phyloP scores from a whole-genome alignment of 2,329 filamentous ascomycete genomes.

The Cladobotryum mycophilum region DNA sequence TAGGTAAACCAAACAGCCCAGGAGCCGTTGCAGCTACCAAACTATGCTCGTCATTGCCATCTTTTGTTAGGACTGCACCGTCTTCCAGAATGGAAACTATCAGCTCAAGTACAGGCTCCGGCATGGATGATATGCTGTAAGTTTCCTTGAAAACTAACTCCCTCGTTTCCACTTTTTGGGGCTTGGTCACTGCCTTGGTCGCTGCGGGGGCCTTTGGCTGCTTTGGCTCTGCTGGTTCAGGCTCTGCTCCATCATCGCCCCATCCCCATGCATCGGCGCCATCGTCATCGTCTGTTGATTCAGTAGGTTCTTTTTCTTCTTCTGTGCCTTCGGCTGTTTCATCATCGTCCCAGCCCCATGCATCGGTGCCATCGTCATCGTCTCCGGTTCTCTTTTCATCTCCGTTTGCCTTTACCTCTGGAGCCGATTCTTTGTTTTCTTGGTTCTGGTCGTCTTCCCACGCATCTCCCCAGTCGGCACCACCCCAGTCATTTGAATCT shows the following conservation, averaged over 20 bases:
- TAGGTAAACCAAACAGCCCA: slow-evolving; percentile 66
- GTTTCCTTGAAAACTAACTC: slow-evolving; percentile 77
- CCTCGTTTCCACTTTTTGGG: slow-evolving; percentile 34
- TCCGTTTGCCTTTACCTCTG: slow-evolving; percentile 5
- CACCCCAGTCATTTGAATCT: slow-evolving; percentile 59
- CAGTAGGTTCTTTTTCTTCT: slow-evolving; percentile 8
- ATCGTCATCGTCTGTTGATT: slow-evolving; percentile 36
- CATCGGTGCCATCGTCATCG: slow-evolving; percentile 50
- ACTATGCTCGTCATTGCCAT: slow-evolving; percentile 38
- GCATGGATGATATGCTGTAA: slow-evolving; percentile 84
- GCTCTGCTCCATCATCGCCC: slow-evolving; percentile 58
- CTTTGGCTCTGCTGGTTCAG: slow-evolving; percentile 16
- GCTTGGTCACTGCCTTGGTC: slow-evolving; percentile 10
- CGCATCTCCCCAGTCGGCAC: slow-evolving; percentile 67
- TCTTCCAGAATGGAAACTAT: slow-evolving; percentile 57
- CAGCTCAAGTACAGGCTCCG: slow-evolving; percentile 66
- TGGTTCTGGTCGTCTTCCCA: slow-evolving; percentile 67
- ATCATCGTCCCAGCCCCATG: slow-evolving; percentile 82
- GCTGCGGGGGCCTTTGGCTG: slow-evolving; percentile 4
- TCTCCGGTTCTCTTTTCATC: slow-evolving; percentile 15
- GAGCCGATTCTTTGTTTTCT: slow-evolving; percentile 18
- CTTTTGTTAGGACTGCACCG: slow-evolving; percentile 52
- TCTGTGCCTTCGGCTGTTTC: slow-evolving; percentile 18
- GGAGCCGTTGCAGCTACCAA: slow-evolving; percentile 61
- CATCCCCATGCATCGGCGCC: slow-evolving; percentile 73